A percentile compares a stretch with the other conserved stretches of the same genome.
Conservation (phyloP, 2,329 filamentous ascomycete genomes). For the Parastagonospora avenae region DNA sequence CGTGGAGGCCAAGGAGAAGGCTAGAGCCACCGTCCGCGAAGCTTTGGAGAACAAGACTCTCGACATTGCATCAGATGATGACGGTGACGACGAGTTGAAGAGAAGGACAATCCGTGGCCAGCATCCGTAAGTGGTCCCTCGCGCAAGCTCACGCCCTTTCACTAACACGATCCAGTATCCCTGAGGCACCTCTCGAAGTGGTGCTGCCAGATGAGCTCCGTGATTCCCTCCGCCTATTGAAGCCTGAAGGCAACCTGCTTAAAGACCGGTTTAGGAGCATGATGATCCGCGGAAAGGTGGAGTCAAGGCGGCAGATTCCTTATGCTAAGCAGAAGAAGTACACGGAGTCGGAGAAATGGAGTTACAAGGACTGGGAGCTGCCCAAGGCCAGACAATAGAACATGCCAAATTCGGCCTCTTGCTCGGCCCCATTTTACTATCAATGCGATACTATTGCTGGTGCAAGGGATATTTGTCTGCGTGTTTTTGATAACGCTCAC, state of each 20-base stretch:
- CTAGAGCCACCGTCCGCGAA: slow-evolving; percentile 32
- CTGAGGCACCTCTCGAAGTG: slow-evolving; percentile 65
- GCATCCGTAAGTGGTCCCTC: slow-evolving; percentile 52
- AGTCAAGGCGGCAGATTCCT: slow-evolving; percentile 76
- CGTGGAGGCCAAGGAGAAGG: slow-evolving; percentile 63
- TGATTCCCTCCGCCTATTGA: slow-evolving; percentile 59
- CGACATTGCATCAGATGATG: slow-evolving; percentile 33
- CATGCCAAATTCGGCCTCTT: no score
- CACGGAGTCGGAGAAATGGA: slow-evolving; percentile 93
- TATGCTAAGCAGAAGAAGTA: slow-evolving; percentile 83
- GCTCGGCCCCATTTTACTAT: no score
- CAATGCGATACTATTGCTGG: no score
- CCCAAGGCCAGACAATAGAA: background rate
- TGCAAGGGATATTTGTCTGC: no score
- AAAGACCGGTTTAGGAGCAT: slow-evolving; percentile 91
- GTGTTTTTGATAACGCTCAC: no score
- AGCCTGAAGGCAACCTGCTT: slow-evolving; percentile 93
- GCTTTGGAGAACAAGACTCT: slow-evolving; percentile 33
- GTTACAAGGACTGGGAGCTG: slow-evolving; percentile 88
- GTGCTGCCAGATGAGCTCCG: slow-evolving; percentile 57
- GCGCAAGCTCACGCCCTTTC: background rate
- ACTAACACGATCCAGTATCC: slow-evolving; percentile 58
- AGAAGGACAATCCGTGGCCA: slow-evolving; percentile 71
- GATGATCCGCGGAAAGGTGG: slow-evolving; percentile 86
- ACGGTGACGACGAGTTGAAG: slow-evolving; percentile 59